These are phyloP conservation scores for Saussurea involucrata DNA, from an alignment of 129 eudicot genomes.

Conservation along the genomic window DNA sequence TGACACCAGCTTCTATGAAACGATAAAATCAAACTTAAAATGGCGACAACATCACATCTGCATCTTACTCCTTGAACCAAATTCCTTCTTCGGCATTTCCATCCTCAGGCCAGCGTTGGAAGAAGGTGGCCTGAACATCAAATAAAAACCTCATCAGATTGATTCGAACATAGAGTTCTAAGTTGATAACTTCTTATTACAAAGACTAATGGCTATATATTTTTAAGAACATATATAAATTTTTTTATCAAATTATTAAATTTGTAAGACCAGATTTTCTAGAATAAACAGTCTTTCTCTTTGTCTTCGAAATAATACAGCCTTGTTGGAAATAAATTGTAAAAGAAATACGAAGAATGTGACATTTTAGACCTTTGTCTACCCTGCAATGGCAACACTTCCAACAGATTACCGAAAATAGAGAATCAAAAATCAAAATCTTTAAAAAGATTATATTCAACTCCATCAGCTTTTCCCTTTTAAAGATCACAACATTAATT, in stretches of 20 bases:
- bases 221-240: neutral
- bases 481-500: neutral
- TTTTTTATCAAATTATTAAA: neutral
- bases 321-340: neutral
- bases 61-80: neutral
- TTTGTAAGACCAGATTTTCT: neutral
- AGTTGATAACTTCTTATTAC: neutral
- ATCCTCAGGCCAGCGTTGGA: neutral
- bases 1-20: neutral
- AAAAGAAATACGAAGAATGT: neutral
- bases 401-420: neutral
- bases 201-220: neutral
- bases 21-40: neutral
- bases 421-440: neutral
- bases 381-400: neutral
- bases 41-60: neutral
- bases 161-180: neutral
- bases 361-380: neutral
- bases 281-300: neutral
- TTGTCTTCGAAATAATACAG: neutral
- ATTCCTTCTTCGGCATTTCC: neutral
- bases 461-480: neutral
- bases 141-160: neutral
- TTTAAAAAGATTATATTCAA: neutral
- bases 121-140: constrained; percentile 4